phyloP scores from a whole-genome alignment of 495 filamentous ascomycete species.

The Penicillium desertorum region DNA sequence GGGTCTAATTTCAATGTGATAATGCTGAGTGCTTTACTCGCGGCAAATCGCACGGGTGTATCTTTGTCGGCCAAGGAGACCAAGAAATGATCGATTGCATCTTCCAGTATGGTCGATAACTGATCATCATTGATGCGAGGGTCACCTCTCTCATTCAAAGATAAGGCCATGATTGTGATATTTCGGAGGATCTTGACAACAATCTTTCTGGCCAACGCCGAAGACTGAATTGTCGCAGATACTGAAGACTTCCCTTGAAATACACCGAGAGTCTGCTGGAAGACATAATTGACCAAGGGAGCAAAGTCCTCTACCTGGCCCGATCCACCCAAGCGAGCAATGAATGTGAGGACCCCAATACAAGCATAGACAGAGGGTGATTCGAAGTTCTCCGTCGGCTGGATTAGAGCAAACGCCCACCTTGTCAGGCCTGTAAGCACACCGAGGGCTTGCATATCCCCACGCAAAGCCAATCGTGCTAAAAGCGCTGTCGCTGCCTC shows the following conservation, averaged over 20 bases:
- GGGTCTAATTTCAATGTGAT: slow-evolving; percentile 74
- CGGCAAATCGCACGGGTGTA: slow-evolving; percentile 82
- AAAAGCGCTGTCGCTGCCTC: slow-evolving; percentile 82
- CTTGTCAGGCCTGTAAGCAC: slow-evolving; percentile 62
- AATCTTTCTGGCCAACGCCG: slow-evolving; percentile 74
- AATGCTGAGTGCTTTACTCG: slow-evolving; percentile 88
- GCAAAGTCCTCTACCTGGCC: slow-evolving; percentile 54
- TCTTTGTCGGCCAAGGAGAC: slow-evolving; percentile 72
- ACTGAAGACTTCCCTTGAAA: slow-evolving; percentile 37
- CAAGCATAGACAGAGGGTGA: slow-evolving; percentile 54
- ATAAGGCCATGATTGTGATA: slow-evolving; percentile 61
- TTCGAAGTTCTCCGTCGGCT: slow-evolving; percentile 33
- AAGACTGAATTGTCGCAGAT: slow-evolving; percentile 55
- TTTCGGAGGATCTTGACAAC: slow-evolving; percentile 80
- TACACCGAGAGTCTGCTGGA: slow-evolving; percentile 47
- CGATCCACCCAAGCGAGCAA: slow-evolving; percentile 67
- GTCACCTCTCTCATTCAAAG: slow-evolving; percentile 43
- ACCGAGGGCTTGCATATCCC: slow-evolving; percentile 80
- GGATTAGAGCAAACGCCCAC: slow-evolving; percentile 64
- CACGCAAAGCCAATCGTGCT: slow-evolving; percentile 73
- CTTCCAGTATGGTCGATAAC: slow-evolving; percentile 50
- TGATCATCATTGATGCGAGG: slow-evolving; percentile 37
- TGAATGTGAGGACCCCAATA: slow-evolving; percentile 74
- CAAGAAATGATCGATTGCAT: slow-evolving; percentile 72
- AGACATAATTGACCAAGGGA: slow-evolving; percentile 50